These are phyloP conservation scores for Aschersonia sp. DNA, from an alignment of 2,329 filamentous ascomycete genomes.

Conservation along the genomic window DNA sequence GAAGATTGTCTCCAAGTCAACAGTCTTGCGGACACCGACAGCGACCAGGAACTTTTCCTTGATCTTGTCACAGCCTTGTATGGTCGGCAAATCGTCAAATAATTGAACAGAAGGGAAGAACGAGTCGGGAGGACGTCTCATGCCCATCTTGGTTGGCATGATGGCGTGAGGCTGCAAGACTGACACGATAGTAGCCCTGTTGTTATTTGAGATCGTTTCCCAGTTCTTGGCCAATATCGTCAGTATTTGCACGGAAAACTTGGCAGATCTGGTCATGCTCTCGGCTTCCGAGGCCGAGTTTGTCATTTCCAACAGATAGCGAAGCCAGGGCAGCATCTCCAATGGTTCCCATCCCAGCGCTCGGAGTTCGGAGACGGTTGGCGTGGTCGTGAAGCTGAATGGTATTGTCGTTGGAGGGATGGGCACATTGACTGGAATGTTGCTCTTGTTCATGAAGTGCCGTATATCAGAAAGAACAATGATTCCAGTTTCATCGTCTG, in stretches of 20 bases:
- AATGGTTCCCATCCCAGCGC: slow-evolving; percentile 77
- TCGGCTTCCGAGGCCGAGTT: slow-evolving; percentile 45
- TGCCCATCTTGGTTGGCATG: slow-evolving; percentile 81
- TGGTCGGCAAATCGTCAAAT: slow-evolving; percentile 81
- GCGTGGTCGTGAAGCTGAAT: slow-evolving; percentile 61
- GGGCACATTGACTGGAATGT: slow-evolving; percentile 69
- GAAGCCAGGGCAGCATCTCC: slow-evolving; percentile 73
- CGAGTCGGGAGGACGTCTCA: slow-evolving; percentile 71
- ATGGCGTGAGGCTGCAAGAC: slow-evolving; percentile 55
- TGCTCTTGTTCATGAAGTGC: slow-evolving; percentile 60
- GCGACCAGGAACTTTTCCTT: slow-evolving; percentile 82
- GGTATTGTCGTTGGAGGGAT: slow-evolving; percentile 72
- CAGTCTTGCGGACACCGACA: slow-evolving; percentile 81
- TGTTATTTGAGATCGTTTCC: slow-evolving; percentile 58
- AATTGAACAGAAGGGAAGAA: slow-evolving; percentile 91
- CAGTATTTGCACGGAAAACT: slow-evolving; percentile 66
- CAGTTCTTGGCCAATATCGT: slow-evolving; percentile 76
- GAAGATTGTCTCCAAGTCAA: slow-evolving; percentile 90
- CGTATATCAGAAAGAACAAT: slow-evolving; percentile 64
- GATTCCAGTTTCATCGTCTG: slow-evolving; percentile 54
- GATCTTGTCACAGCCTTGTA: slow-evolving; percentile 60
- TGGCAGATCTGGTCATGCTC: slow-evolving; percentile 55
- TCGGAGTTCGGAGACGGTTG: slow-evolving; percentile 54
- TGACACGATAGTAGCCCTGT: slow-evolving; percentile 49
- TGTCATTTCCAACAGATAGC: slow-evolving; percentile 59